Evolutionary conservation across 1,139 yeast genomes (phyloP), one percentile per base, ranked within the genome.

Genomic region (Kurtzmaniella quercitrusa): DNA sequence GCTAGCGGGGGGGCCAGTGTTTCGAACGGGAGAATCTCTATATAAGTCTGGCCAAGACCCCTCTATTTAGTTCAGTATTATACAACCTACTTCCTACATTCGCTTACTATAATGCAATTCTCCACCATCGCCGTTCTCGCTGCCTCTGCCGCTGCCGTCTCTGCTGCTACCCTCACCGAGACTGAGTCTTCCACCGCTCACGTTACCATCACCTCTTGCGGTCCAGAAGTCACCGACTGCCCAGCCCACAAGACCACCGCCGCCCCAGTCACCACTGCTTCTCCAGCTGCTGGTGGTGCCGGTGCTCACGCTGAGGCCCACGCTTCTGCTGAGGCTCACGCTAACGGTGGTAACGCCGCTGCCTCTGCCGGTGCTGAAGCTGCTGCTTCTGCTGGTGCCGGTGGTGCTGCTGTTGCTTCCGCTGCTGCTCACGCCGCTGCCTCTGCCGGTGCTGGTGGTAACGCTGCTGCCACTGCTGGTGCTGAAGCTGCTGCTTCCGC

Each of bases 151-250:
- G 60, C 63, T 49, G 61, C 65, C 43, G 69, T 64, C 54, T 59
- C 58, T 46, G 70, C 73, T 54, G 57, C 58, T 43, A 64, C 66
- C 48, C 54, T 57, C 55, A 66, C 73, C 48, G 61, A 56, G 50
- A 63, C 67, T 48, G 66, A 62, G 46, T 42, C 50, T 44, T 39
- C 56, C 40, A 56, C 66, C 50, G 61, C 68, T 48, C 57, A 63
- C 56, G 70, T 64, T 45, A 69, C 75, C 59, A 63, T 72, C 64
- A 70, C 76, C 51, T 63, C 65, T 50, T 72, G 77, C 65, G 74
- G 59, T 52, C 54, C 63, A 38, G 51, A 56, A 39, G 68, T 62
- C 50, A 63, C 73, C 49, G 55, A 68, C 63, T 70, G 75, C 56
- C 75, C 77, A 64, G 68, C 65, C 52, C 48, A 45, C 36, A 39